These are phyloP conservation scores for Ilyonectria robusta DNA, from an alignment of 2,329 filamentous ascomycete species.

Conservation along the genomic window DNA sequence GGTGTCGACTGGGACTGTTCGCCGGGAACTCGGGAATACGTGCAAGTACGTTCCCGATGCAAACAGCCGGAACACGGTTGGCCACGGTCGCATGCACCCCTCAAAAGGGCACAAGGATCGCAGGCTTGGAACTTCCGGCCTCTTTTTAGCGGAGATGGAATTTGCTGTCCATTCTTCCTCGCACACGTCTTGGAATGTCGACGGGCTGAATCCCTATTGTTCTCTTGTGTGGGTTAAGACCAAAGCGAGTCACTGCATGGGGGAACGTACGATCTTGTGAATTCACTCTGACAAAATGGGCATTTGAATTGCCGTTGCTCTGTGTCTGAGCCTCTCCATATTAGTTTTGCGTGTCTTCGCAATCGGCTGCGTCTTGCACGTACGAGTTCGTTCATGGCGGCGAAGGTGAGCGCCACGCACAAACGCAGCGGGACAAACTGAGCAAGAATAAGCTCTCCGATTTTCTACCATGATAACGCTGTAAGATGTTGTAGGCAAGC, in stretches of 20 bases:
- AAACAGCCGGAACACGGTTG: slow-evolving; percentile 3
- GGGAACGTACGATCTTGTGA: slow-evolving; percentile 17
- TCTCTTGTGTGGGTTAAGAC: not conserved
- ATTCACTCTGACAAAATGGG: slow-evolving; percentile 16
- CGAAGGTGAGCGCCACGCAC: slow-evolving; percentile 16
- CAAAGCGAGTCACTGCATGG: not conserved
- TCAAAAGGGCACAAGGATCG: slow-evolving; percentile 5
- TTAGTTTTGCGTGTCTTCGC: not conserved
- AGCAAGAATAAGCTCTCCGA: not conserved
- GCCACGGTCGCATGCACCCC: not conserved
- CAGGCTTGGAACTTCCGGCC: slow-evolving; percentile 17
- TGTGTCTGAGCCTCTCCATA: slow-evolving; percentile 5
- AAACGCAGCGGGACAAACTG: slow-evolving; percentile 9
- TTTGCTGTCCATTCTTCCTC: slow-evolving; percentile 1
- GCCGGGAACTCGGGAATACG: not conserved
- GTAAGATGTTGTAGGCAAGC: not conserved
- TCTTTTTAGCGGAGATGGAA: slow-evolving; percentile 7
- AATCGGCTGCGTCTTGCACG: not conserved
- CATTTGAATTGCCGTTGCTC: slow-evolving; percentile 9
- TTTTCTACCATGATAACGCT: not conserved
- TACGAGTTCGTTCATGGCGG: slow-evolving; percentile 26
- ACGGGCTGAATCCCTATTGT: slow-evolving; percentile 15
- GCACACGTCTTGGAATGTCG: slow-evolving; percentile 23
- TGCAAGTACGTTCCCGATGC: not conserved
- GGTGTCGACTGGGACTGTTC: not conserved